Conservation (phyloP, 2,329 filamentous ascomycete genomes). For the Fusarium vanettenii region DNA sequence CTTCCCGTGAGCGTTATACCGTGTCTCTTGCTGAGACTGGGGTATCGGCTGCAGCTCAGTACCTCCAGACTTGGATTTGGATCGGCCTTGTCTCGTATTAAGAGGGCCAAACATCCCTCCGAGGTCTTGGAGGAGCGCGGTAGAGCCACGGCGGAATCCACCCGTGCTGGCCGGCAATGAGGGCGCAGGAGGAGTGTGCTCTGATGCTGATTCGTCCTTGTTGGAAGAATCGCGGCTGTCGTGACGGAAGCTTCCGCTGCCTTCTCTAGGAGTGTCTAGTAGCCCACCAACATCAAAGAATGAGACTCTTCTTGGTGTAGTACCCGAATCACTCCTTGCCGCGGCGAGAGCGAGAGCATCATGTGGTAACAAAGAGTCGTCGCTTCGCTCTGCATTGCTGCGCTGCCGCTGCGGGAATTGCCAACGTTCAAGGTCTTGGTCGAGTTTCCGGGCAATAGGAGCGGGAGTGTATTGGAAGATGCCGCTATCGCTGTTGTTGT, state of each 20-base stretch:
- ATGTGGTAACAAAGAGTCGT: conserved; percentile 56
- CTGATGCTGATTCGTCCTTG: conserved; percentile 50
- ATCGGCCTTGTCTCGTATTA: conserved; percentile 46
- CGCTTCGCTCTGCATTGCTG: conserved; percentile 55
- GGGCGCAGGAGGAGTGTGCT: conserved; percentile 53
- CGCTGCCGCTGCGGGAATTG: conserved; percentile 57
- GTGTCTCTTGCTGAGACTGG: conserved; percentile 52
- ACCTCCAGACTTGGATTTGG: conserved; percentile 47
- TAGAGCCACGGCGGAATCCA: conserved; percentile 65
- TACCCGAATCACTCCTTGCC: conserved; percentile 34
- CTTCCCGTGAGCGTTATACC: conserved; percentile 46
- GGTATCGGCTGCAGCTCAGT: conserved; percentile 62
- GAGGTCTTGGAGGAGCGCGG: conserved; percentile 68
- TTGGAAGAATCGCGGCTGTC: conserved; percentile 57
- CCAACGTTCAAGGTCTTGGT: conserved; percentile 59
- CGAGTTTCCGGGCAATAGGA: conserved; percentile 46
- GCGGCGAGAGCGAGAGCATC: conserved; percentile 48
- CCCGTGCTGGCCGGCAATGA: conserved; percentile 57
- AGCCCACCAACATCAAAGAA: conserved; percentile 90
- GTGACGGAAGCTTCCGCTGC: conserved; percentile 49
- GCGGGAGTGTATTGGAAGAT: conserved; percentile 51
- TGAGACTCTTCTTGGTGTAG: conserved; percentile 64
- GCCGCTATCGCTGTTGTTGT: conserved; percentile 42
- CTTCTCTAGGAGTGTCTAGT: conserved; percentile 62
- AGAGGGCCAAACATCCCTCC: conserved; percentile 63